Conservation (phyloP, 169 alveolate genomes). For the Cystoisospora suis region DNA sequence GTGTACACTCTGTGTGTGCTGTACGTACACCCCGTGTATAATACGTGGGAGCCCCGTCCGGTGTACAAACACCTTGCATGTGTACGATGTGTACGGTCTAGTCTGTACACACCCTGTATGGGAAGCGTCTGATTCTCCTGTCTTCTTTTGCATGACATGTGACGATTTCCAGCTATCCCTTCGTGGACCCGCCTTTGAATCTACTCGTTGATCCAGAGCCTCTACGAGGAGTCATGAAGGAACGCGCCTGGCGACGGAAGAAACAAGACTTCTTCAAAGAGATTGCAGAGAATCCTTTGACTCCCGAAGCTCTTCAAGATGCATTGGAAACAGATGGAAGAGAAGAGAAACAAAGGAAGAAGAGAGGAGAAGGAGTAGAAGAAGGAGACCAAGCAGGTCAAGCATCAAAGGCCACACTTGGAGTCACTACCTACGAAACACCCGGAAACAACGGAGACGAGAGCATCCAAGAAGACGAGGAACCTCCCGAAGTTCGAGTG, state of each 20-base stretch:
- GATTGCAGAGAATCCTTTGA: neutral
- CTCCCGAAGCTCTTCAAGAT: neutral
- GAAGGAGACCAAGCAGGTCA: too few relatives aligned
- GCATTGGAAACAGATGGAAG: neutral
- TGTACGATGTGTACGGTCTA: neutral
- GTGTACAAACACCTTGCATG: neutral
- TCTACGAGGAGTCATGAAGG: neutral
- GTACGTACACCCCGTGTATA: neutral
- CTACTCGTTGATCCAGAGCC: neutral
- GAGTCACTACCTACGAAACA: too few relatives aligned
- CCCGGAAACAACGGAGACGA: neutral
- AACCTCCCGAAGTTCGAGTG: neutral
- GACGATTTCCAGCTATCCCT: constrained; percentile 15
- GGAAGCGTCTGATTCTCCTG: neutral
- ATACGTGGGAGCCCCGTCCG: neutral
- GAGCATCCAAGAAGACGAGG: neutral
- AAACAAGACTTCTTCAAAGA: neutral
- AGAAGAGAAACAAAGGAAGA: neutral
- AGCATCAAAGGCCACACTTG: too few relatives aligned
- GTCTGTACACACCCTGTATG: neutral
- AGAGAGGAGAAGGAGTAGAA: neutral
- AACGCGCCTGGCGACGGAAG: neutral
- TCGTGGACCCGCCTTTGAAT: constrained; percentile 39
- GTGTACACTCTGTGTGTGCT: neutral
- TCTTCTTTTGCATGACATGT: too few relatives aligned